A percentile compares a stretch with the other conserved stretches of the same genome.
Conservation (phyloP, 2,329 filamentous ascomycete species). For the Talaromyces sp. region DNA sequence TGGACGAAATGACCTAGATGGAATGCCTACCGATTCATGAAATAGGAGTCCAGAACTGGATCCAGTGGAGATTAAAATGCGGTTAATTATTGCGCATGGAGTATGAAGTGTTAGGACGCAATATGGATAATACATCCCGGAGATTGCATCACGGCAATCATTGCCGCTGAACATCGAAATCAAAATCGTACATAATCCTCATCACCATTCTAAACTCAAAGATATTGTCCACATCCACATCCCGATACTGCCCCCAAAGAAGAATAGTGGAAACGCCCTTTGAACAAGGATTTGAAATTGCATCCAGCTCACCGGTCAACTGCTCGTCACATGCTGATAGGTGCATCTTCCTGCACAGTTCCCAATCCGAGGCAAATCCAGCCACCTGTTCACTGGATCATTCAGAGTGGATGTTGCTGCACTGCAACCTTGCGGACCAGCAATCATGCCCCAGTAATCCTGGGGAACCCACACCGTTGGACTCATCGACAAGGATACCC, state of each 20-base stretch:
- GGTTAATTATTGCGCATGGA: neutral
- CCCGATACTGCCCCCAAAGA: neutral
- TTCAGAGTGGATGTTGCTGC: conserved; percentile 9
- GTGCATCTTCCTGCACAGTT: neutral
- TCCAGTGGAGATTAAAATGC: neutral
- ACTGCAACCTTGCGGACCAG: conserved; percentile 17
- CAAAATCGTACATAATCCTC: neutral
- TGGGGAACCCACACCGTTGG: neutral
- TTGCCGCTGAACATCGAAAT: neutral
- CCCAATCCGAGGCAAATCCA: conserved; percentile 14
- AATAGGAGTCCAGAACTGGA: neutral
- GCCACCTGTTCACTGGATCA: conserved; percentile 4
- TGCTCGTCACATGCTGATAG: conserved; percentile 17
- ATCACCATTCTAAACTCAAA: neutral
- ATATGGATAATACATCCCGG: neutral
- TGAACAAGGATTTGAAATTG: conserved; percentile 15
- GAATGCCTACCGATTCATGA: neutral
- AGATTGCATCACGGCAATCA: neutral
- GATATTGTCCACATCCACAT: neutral
- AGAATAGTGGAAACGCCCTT: conserved; percentile 7
- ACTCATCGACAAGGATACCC: neutral
- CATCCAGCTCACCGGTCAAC: conserved; percentile 13
- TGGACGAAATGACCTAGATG: neutral
- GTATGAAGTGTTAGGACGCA: neutral
- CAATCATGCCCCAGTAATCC: neutral